These are phyloP conservation scores for Chionographis japonica DNA, from an alignment of 106 monocot species.

Conservation along the genomic window DNA sequence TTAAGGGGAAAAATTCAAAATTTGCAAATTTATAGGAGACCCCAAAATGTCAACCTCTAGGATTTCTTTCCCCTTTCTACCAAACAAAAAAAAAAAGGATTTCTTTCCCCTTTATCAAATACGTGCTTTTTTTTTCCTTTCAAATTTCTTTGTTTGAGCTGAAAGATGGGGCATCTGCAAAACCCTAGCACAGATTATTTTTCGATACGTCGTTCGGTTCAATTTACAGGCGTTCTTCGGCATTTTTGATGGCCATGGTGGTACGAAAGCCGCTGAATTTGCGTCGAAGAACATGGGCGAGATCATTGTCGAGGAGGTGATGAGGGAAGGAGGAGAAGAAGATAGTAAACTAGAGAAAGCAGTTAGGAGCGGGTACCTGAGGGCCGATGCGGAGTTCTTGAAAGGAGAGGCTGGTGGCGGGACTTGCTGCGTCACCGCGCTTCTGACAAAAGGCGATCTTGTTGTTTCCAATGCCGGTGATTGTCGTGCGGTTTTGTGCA, in stretches of 20 bases:
- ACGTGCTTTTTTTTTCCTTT: too few relatives aligned
- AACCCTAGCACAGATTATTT: too few relatives aligned
- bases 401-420: conserved; percentile 51
- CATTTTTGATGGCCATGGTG: conserved; percentile 90
- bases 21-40: too few relatives aligned
- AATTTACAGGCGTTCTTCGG: conserved; percentile 80
- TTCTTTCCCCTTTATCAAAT: too few relatives aligned
- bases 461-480: conserved; percentile 89
- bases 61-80: too few relatives aligned
- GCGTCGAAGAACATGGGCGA: conserved; percentile 62
- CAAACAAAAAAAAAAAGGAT: too few relatives aligned
- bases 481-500: conserved; percentile 82
- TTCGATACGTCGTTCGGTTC: too few relatives aligned
- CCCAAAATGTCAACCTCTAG: too few relatives aligned
- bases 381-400: conserved; percentile 64
- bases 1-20: too few relatives aligned
- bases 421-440: conserved; percentile 70
- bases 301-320: conserved; percentile 43
- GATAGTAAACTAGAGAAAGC: conserved; percentile 34
- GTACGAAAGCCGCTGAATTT: conserved; percentile 72
- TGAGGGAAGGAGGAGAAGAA: conserved; percentile 7
- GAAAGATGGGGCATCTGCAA: neutral
- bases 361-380: conserved; percentile 57
- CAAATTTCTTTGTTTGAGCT: too few relatives aligned
- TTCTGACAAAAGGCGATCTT: conserved; percentile 61